Conservation (phyloP, 306 rosid species). For the Trichosanthes truncata region DNA sequence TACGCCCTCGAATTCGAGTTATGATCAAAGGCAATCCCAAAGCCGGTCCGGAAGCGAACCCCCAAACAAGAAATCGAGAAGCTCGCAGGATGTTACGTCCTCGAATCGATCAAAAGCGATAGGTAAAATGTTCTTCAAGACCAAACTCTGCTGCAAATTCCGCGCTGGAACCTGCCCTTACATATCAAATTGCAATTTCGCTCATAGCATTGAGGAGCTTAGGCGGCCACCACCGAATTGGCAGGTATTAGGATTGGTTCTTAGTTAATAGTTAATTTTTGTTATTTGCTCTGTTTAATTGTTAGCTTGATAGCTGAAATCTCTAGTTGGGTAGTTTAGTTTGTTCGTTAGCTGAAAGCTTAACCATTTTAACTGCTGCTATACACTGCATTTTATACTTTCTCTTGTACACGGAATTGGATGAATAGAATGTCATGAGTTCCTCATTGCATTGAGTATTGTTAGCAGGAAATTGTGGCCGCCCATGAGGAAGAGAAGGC, state of each 20-base stretch:
- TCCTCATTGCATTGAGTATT: not conserved
- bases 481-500: slow-evolving; percentile 78
- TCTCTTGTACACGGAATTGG: not conserved
- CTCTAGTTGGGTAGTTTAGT: not conserved
- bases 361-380: not conserved
- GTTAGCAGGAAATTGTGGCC: slow-evolving; percentile 72
- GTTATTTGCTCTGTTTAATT: not conserved
- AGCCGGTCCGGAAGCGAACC: slow-evolving; percentile 74
- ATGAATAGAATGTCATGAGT: not conserved
- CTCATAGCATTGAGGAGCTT: slow-evolving; percentile 96
- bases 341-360: not conserved
- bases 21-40: slow-evolving; percentile 56
- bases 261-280: not conserved
- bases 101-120: slow-evolving; percentile 70
- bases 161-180: slow-evolving; percentile 89
- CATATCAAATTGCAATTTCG: slow-evolving; percentile 82
- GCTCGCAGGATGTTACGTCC: slow-evolving; percentile 56
- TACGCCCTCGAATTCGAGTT: slow-evolving; percentile 60
- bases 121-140: slow-evolving; percentile 97
- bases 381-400: not conserved
- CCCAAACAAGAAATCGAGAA: slow-evolving; percentile 68
- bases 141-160: slow-evolving; percentile 94
- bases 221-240: slow-evolving; percentile 92
- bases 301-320: not conserved
- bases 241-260: slow-evolving; percentile 24